phyloP scores from a whole-genome alignment of 2,329 filamentous ascomycete genomes.

The Helminthosporium solani region DNA sequence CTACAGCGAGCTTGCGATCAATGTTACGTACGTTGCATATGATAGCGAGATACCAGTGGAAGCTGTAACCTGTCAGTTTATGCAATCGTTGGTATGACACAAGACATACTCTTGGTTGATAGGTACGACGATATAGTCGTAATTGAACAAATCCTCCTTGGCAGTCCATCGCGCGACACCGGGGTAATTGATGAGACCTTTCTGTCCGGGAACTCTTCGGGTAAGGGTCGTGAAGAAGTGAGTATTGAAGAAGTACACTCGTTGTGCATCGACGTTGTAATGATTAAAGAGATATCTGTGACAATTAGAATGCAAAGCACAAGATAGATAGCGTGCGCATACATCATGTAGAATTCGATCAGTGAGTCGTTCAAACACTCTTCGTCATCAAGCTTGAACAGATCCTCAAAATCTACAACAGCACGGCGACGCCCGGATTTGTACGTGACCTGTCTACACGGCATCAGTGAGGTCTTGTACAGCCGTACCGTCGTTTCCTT shows the following conservation, averaged over 20 bases:
- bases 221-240: constrained; percentile 83
- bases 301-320: not conserved
- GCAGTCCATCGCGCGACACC: constrained; percentile 86
- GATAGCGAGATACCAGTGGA: constrained; percentile 92
- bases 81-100: not conserved
- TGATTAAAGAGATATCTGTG: constrained; percentile 41
- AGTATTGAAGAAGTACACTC: constrained; percentile 86
- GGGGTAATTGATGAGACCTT: constrained; percentile 71
- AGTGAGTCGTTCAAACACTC: constrained; percentile 92
- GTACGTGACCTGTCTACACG: constrained; percentile 59
- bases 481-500: constrained; percentile 1
- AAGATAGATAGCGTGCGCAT: constrained; percentile 3
- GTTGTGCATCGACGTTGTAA: constrained; percentile 50
- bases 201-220: constrained; percentile 52
- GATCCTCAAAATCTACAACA: constrained; percentile 69
- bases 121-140: constrained; percentile 87
- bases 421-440: constrained; percentile 62
- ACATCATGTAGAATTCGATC: constrained; percentile 80
- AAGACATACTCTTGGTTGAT: constrained; percentile 69
- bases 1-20: constrained; percentile 27
- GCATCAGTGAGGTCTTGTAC: constrained; percentile 3
- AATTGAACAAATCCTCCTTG: constrained; percentile 77
- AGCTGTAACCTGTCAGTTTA: constrained; percentile 9
- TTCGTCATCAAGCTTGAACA: constrained; percentile 75
- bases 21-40: constrained; percentile 83